These are phyloP conservation scores for Lasiodiplodia hormozganensis DNA, from an alignment of 2,329 filamentous ascomycete species.

Conservation along the genomic window DNA sequence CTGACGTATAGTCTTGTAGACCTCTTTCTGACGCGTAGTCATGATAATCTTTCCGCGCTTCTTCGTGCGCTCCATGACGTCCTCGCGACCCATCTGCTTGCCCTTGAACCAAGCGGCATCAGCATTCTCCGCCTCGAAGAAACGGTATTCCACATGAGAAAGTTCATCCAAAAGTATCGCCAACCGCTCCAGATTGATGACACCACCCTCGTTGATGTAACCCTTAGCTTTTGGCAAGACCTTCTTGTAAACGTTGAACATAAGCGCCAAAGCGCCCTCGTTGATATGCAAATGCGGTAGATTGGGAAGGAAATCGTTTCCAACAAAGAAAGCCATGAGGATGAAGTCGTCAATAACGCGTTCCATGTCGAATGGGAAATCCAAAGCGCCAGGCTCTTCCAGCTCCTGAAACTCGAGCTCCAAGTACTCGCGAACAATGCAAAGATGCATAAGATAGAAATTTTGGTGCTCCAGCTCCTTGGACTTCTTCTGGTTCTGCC, in stretches of 20 bases:
- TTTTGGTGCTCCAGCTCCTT: conserved; percentile 99
- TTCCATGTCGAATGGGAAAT: conserved; percentile 90
- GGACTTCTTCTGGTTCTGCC: conserved; percentile 83
- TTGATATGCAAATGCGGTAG: conserved; percentile 97
- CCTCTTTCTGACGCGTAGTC: conserved; percentile 77
- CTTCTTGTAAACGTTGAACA: conserved; percentile 96
- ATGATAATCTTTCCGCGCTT: conserved; percentile 72
- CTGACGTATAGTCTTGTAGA: conserved; percentile 82
- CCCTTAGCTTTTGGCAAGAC: conserved; percentile 86
- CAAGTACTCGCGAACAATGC: conserved; percentile 95
- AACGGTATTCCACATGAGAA: conserved; percentile 85
- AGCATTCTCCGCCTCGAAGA: conserved; percentile 88
- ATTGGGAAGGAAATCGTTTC: conserved; percentile 98
- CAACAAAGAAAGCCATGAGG: conserved; percentile 98
- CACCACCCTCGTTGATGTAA: conserved; percentile 95
- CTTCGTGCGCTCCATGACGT: conserved; percentile 67
- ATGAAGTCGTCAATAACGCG: conserved; percentile 99
- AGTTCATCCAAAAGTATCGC: conserved; percentile 81
- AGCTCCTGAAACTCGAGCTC: conserved; percentile 97
- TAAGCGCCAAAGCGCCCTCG: conserved; percentile 92
- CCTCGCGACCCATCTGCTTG: conserved; percentile 76
- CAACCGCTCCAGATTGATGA: conserved; percentile 85
- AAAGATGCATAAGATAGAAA: conserved; percentile 96
- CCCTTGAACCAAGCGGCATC: conserved; percentile 92
- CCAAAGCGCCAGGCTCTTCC: conserved; percentile 72